phyloP scores from a whole-genome alignment of 768 basidiomycete species.

The Pisolithus albus region DNA sequence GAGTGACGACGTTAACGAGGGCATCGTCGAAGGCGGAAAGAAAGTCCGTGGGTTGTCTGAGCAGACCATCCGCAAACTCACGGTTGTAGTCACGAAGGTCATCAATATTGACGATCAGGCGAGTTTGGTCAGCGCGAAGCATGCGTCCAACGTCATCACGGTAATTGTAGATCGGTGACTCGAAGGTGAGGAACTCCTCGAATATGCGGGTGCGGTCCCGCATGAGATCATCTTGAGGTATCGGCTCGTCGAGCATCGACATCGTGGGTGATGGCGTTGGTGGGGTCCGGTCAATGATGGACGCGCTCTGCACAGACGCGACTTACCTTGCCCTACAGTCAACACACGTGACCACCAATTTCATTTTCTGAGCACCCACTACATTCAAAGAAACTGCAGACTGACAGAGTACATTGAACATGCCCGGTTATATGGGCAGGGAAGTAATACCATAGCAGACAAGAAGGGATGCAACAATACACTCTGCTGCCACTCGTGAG shows the following conservation, averaged over 20 bases:
- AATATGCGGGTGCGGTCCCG: conserved; percentile 73
- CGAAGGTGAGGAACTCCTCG: conserved; percentile 74
- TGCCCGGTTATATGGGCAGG: neutral
- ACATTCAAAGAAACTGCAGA: neutral
- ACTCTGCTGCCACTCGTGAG: no score
- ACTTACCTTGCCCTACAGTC: no score
- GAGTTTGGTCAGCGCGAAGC: conserved; percentile 74
- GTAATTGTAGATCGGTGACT: conserved; percentile 69
- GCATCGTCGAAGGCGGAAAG: conserved; percentile 89
- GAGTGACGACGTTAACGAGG: conserved; percentile 63
- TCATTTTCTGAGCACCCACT: no score
- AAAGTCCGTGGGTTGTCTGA: conserved; percentile 83
- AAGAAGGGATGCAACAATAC: no score
- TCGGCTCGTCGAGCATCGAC: conserved; percentile 45
- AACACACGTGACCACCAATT: no score
- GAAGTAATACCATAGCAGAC: neutral
- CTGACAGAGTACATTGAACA: neutral
- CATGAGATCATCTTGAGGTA: conserved; percentile 63
- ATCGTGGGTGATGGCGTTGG: conserved; percentile 12
- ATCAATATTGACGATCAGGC: conserved; percentile 93
- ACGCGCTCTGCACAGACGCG: no score
- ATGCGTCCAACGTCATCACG: conserved; percentile 77
- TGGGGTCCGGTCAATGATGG: no score
- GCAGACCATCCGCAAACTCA: conserved; percentile 78
- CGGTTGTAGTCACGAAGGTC: conserved; percentile 91